Evolutionary conservation across 306 rosid genomes (phyloP).

Genomic region (Rubus parviflorus): DNA sequence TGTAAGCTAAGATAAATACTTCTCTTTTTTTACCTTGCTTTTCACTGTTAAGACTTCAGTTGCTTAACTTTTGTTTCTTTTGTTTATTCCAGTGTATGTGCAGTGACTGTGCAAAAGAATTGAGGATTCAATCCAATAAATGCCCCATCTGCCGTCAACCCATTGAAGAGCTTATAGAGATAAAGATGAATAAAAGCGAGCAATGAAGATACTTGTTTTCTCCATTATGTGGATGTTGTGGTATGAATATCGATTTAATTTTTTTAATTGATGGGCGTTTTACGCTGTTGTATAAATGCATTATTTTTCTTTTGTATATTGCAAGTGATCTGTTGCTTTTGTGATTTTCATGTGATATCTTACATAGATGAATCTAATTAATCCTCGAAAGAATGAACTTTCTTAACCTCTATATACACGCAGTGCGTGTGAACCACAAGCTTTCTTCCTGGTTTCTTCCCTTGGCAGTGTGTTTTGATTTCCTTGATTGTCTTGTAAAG

Average conservation of each 20-base stretch:
- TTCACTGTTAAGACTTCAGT: slow-evolving; percentile 9
- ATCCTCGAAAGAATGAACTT: background rate
- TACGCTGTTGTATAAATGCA: slow-evolving; percentile 27
- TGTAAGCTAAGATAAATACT: background rate
- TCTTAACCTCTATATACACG: background rate
- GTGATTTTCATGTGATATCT: slow-evolving; percentile 29
- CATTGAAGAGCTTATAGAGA: slow-evolving; percentile 74
- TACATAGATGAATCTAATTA: slow-evolving; percentile 1
- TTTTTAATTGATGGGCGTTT: slow-evolving; percentile 26
- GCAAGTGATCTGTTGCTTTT: slow-evolving; percentile 23
- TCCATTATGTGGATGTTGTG: slow-evolving; percentile 35
- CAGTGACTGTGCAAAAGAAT: slow-evolving; percentile 78
- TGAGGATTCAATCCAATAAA: slow-evolving; percentile 70
- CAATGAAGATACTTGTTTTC: slow-evolving; percentile 31
- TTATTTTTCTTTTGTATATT: slow-evolving; percentile 39
- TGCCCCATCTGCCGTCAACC: slow-evolving; percentile 96
- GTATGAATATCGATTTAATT: slow-evolving; percentile 32
- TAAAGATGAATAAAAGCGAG: slow-evolving; percentile 55
- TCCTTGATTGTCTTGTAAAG: slow-evolving; percentile 17
- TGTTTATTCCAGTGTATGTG: slow-evolving; percentile 77
- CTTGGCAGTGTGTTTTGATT: slow-evolving; percentile 14
- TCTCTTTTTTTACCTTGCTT: slow-evolving; percentile 3
- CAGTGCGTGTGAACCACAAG: slow-evolving; percentile 12
- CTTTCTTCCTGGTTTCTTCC: slow-evolving; percentile 15
- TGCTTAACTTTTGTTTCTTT: slow-evolving; percentile 22